Percentiles rank a stretch among this genome's conserved stretches.
These are phyloP conservation scores for Biancaea sappan DNA, from an alignment of 306 rosid genomes.

Conservation along the genomic window DNA sequence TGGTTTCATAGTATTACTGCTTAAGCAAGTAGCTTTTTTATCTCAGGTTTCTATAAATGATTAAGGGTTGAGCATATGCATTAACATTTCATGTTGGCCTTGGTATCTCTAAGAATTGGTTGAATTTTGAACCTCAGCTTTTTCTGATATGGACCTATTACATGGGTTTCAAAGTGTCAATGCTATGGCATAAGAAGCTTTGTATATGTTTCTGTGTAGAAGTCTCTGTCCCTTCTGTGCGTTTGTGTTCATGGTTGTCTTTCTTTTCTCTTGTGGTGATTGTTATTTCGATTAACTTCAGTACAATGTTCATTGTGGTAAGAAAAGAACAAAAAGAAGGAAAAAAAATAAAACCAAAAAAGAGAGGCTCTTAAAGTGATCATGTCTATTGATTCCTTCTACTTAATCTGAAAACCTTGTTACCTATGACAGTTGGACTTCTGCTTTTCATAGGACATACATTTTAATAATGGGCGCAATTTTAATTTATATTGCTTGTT, in stretches of 20 bases:
- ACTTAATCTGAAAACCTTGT: neutral
- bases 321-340: too few relatives aligned
- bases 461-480: constrained; percentile 16
- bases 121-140: neutral
- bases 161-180: too few relatives aligned
- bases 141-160: too few relatives aligned
- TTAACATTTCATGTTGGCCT: neutral
- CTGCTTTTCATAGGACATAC: neutral
- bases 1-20: neutral
- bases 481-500: constrained; percentile 54
- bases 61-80: neutral
- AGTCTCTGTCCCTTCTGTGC: neutral
- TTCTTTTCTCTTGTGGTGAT: neutral
- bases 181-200: too few relatives aligned
- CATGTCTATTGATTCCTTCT: neutral
- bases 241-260: neutral
- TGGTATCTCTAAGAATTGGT: neutral
- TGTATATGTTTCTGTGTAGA: neutral
- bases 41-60: neutral
- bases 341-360: too few relatives aligned
- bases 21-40: neutral
- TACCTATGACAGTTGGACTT: constrained; percentile 1
- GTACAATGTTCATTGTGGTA: neutral
- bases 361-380: neutral
- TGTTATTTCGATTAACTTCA: neutral